A percentile compares a stretch with the other conserved stretches of the same genome.
Evolutionary conservation across 169 alveolate species (phyloP).

Genomic region (Cryptosporidium viatorum): DNA sequence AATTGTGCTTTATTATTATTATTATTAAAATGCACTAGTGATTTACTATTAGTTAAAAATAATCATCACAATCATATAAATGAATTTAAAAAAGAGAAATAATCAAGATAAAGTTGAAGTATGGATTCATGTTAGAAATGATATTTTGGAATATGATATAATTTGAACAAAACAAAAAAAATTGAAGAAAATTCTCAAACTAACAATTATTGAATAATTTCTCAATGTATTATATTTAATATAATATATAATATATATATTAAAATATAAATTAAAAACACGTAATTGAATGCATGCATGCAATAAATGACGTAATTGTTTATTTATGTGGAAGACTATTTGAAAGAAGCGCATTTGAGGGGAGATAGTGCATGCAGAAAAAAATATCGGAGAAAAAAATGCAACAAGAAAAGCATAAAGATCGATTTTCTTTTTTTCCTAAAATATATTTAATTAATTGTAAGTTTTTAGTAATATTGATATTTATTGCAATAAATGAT

Average conservation of each 20-base stretch:
- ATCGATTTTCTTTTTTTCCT: background rate
- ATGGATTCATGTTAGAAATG: too few species aligned
- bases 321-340: background rate
- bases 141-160: too few species aligned
- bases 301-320: background rate
- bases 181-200: too few species aligned
- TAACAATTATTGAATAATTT: too few species aligned
- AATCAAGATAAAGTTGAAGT: too few species aligned
- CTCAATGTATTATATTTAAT: too few species aligned
- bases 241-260: too few species aligned
- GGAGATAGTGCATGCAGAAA: background rate
- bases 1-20: background rate
- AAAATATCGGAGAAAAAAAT: background rate
- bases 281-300: background rate
- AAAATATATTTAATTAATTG: background rate
- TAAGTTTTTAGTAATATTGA: too few species aligned
- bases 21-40: background rate
- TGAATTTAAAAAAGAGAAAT: too few species aligned
- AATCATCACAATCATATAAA: background rate
- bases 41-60: background rate
- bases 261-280: background rate
- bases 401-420: background rate
- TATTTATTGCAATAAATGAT: too few species aligned
- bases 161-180: too few species aligned
- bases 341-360: background rate